These are phyloP conservation scores for Thamnidium elegans DNA, from an alignment of 192 early-diverging fungal species.

Conservation along the genomic window DNA sequence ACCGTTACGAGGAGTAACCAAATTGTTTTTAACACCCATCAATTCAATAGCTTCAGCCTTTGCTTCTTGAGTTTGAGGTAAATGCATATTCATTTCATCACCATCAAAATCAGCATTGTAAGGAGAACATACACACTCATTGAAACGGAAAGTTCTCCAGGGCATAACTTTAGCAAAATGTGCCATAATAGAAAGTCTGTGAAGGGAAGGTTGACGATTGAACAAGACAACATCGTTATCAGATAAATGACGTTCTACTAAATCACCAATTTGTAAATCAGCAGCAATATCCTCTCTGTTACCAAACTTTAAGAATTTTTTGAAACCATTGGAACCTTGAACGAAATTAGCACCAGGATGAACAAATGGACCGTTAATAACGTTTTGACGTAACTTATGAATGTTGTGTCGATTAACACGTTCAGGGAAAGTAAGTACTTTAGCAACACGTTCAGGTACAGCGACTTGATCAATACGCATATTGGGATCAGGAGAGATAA, in stretches of 20 bases:
- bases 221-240: conserved; percentile 97
- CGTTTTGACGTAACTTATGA: conserved; percentile 65
- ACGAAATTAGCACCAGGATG: conserved; percentile 95
- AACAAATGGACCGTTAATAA: conserved; percentile 83
- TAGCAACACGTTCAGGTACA: conserved; percentile 87
- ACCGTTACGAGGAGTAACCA: conserved; percentile 98
- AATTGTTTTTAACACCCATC: conserved; percentile 95
- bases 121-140: conserved; percentile 99
- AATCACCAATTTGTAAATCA: conserved; percentile 81
- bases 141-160: conserved; percentile 98
- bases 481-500: conserved; percentile 99
- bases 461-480: conserved; percentile 96
- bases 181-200: conserved; percentile 96
- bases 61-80: conserved; percentile 99
- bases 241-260: conserved; percentile 92
- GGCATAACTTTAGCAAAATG: conserved; percentile 91
- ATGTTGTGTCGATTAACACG: conserved; percentile 90
- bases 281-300: conserved; percentile 67
- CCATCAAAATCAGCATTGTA: conserved; percentile 99
- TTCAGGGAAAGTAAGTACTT: conserved; percentile 94
- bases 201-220: conserved; percentile 98
- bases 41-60: conserved; percentile 92
- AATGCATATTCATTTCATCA: conserved; percentile 99
- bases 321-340: conserved; percentile 49
- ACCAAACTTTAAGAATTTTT: conserved; percentile 66